phyloP scores from a whole-genome alignment of 352 stramenopile genomes.

The Pythium phragmitis region DNA sequence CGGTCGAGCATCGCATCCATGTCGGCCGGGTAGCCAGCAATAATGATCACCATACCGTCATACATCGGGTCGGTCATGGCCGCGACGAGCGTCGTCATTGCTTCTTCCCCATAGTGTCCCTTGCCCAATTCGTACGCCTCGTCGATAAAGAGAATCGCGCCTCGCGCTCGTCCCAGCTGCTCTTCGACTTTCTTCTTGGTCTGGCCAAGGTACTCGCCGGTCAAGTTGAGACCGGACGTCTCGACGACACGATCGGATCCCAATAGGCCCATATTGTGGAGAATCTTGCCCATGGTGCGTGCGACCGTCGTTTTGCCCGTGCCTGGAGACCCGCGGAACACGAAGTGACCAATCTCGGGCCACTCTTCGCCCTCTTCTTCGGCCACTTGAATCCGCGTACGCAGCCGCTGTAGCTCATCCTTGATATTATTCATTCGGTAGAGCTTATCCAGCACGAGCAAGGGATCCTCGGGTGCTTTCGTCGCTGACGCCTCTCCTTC shows the following conservation, averaged over 20 bases:
- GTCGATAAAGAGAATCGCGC: slow-evolving; percentile 93
- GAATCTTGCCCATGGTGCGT: slow-evolving; percentile 90
- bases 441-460: slow-evolving; percentile 45
- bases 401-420: slow-evolving; percentile 46
- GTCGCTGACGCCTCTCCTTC: not conserved
- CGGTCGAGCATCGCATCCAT: slow-evolving; percentile 89
- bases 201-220: slow-evolving; percentile 84
- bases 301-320: slow-evolving; percentile 92
- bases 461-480: slow-evolving; percentile 34
- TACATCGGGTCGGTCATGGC: slow-evolving; percentile 87
- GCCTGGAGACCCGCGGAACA: slow-evolving; percentile 87
- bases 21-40: slow-evolving; percentile 88
- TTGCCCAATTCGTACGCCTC: slow-evolving; percentile 92
- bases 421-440: slow-evolving; percentile 69
- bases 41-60: slow-evolving; percentile 85
- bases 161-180: slow-evolving; percentile 87
- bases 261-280: slow-evolving; percentile 91
- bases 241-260: slow-evolving; percentile 92
- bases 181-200: slow-evolving; percentile 88
- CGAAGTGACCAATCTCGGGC: slow-evolving; percentile 74
- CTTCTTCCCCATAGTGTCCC: slow-evolving; percentile 77
- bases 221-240: slow-evolving; percentile 83
- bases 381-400: slow-evolving; percentile 61
- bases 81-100: slow-evolving; percentile 88
- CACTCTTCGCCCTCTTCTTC: slow-evolving; percentile 59